phyloP scores from a whole-genome alignment of 495 filamentous ascomycete species.

The Letharia lupina region DNA sequence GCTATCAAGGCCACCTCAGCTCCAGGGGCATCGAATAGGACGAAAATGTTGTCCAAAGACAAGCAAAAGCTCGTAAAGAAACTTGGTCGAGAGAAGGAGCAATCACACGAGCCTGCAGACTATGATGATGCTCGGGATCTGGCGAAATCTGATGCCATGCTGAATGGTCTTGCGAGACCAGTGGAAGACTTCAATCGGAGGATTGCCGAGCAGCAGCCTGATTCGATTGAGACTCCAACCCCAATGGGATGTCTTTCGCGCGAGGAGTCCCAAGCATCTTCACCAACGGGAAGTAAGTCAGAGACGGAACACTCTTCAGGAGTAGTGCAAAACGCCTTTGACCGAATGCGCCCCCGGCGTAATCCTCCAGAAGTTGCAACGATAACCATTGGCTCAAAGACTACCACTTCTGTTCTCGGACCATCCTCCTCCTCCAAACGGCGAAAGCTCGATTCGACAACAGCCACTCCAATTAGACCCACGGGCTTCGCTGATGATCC shows the following conservation, averaged over 20 bases:
- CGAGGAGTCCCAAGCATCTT: slow-evolving; percentile 16
- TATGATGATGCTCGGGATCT: slow-evolving; percentile 14
- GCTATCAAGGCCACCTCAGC: background rate
- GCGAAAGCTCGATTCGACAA: background rate
- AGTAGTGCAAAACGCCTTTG: slow-evolving; percentile 54
- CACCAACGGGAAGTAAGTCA: slow-evolving; percentile 23
- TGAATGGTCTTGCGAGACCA: slow-evolving; percentile 9
- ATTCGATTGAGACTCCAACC: background rate
- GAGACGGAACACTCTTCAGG: slow-evolving; percentile 34
- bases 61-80: slow-evolving; percentile 29
- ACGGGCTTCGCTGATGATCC: background rate
- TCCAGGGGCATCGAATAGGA: background rate
- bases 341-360: slow-evolving; percentile 59
- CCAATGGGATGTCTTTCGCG: slow-evolving; percentile 4
- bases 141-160: slow-evolving; percentile 1
- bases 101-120: slow-evolving; percentile 7
- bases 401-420: slow-evolving; percentile 56
- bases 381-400: slow-evolving; percentile 78
- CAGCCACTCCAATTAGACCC: background rate
- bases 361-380: slow-evolving; percentile 66
- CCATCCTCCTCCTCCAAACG: slow-evolving; percentile 22
- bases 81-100: slow-evolving; percentile 20
- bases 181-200: slow-evolving; percentile 36
- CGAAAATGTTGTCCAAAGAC: slow-evolving; percentile 26
- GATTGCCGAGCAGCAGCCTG: slow-evolving; percentile 28